Percentiles rank a stretch among this genome's conserved stretches.
These are phyloP conservation scores for Calonectria montana DNA, from an alignment of 2,329 filamentous ascomycete genomes.

Conservation along the genomic window DNA sequence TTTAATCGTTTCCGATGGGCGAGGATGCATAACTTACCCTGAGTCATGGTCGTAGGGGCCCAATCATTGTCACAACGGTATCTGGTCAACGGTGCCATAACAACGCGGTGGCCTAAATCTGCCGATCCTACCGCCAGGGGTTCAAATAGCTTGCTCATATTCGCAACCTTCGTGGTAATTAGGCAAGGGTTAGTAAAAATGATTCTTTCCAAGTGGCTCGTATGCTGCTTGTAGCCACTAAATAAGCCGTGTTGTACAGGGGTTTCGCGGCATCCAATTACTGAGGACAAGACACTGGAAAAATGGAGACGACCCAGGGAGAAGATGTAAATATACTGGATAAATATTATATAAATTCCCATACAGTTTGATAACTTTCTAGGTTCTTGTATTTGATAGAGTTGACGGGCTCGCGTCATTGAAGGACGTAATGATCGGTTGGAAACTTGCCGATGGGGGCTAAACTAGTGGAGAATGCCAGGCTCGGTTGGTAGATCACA, in stretches of 20 bases:
- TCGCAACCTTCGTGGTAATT: neutral
- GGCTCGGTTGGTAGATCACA: neutral
- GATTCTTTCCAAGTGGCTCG: neutral
- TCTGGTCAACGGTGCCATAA: neutral
- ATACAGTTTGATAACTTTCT: neutral
- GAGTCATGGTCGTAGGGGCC: neutral
- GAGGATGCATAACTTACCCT: neutral
- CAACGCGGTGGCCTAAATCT: neutral
- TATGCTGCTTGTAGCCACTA: neutral
- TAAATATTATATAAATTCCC: neutral
- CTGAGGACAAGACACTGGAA: neutral
- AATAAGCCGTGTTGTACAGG: neutral
- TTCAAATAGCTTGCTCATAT: neutral
- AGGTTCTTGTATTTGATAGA: neutral
- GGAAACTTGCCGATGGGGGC: constrained; percentile 13
- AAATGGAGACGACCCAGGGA: neutral
- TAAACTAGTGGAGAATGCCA: constrained; percentile 4
- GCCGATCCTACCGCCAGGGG: neutral
- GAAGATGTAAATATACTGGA: neutral
- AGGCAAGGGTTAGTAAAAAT: neutral
- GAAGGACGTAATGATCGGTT: neutral
- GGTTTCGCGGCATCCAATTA: neutral
- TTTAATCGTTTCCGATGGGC: too few species aligned
- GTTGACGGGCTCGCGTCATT: neutral
- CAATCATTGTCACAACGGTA: neutral